These are phyloP conservation scores for Prosopis cineraria DNA, from an alignment of 306 rosid genomes.

Conservation along the genomic window DNA sequence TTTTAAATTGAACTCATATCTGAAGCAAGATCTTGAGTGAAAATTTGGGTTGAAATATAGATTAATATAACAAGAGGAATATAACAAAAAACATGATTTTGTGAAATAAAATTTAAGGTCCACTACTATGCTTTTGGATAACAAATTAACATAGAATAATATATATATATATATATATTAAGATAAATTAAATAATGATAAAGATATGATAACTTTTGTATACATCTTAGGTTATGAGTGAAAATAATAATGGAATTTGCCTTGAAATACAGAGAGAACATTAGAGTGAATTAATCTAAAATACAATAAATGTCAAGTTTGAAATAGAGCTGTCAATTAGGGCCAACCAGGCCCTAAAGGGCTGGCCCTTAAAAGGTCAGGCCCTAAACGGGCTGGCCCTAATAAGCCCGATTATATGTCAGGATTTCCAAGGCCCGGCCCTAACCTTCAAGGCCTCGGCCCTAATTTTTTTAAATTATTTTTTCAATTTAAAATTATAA, in stretches of 20 bases:
- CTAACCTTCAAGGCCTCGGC: too few relatives aligned
- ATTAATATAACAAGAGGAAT: neutral
- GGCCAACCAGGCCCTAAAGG: too few relatives aligned
- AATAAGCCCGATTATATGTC: too few relatives aligned
- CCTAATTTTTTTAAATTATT: too few relatives aligned
- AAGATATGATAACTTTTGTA: too few relatives aligned
- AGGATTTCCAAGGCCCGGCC: too few relatives aligned
- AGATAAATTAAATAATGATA: neutral
- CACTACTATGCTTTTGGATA: neutral
- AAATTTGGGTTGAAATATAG: neutral
- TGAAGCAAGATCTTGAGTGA: neutral
- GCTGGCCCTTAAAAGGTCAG: too few relatives aligned
- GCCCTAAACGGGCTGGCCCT: too few relatives aligned
- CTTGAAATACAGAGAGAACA: neutral
- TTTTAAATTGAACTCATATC: neutral
- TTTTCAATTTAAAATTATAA: too few relatives aligned
- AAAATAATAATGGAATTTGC: neutral
- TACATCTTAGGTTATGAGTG: neutral
- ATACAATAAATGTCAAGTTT: slow-evolving; percentile 1
- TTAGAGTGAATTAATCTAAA: slow-evolving; percentile 1
- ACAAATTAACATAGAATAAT: neutral
- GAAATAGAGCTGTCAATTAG: too few relatives aligned
- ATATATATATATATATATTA: too few relatives aligned
- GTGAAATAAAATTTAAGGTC: neutral
- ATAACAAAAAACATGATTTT: neutral